Conservation (phyloP, 495 filamentous ascomycete genomes). For the Hyaloscypha bicolor region DNA sequence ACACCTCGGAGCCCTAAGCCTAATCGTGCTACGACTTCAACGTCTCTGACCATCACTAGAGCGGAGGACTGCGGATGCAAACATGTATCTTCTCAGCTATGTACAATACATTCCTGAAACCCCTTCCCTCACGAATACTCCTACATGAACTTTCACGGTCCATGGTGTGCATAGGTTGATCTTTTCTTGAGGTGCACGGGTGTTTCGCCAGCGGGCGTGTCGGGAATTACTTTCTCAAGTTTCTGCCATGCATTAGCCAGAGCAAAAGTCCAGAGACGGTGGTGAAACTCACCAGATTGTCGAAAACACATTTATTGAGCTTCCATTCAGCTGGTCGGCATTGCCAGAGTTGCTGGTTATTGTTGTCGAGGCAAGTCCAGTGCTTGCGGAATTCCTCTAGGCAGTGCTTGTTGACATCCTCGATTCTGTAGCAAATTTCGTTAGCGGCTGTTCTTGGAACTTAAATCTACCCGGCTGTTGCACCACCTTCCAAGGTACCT, state of each 20-base stretch:
- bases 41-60: not conserved
- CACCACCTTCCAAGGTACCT: too few species aligned
- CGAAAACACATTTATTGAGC: constrained; percentile 90
- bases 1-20: too few species aligned
- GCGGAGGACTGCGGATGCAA: not conserved
- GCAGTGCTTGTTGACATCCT: constrained; percentile 95
- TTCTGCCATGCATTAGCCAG: constrained; percentile 54
- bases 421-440: constrained; percentile 57
- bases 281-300: constrained; percentile 75
- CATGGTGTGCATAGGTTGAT: constrained; percentile 71
- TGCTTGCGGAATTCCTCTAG: constrained; percentile 86
- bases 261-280: constrained; percentile 1
- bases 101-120: constrained; percentile 16
- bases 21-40: not conserved
- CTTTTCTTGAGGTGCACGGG: constrained; percentile 82
- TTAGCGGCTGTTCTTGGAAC: not conserved
- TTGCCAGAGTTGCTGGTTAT: constrained; percentile 95
- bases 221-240: constrained; percentile 88
- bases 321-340: constrained; percentile 80
- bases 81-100: constrained; percentile 19
- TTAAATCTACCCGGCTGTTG: not conserved
- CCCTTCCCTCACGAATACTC: too few species aligned
- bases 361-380: constrained; percentile 94
- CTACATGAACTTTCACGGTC: constrained; percentile 13
- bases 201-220: constrained; percentile 70